phyloP scores from a whole-genome alignment of 2,329 filamentous ascomycete genomes.

The Paecilomyces sp. region DNA sequence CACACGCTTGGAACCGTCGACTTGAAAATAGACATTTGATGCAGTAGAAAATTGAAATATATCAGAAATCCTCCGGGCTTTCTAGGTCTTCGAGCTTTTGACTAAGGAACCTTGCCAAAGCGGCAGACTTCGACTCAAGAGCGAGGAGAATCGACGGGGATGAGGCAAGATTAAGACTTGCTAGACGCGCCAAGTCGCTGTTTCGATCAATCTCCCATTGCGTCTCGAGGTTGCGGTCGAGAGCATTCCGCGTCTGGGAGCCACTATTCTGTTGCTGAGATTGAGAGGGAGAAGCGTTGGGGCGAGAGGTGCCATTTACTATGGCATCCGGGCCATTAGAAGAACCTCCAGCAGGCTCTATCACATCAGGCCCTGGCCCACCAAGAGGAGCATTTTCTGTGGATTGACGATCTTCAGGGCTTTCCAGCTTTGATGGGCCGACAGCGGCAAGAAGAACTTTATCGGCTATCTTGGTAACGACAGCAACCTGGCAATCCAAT shows the following conservation, averaged over 20 bases:
- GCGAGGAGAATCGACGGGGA: conserved; percentile 33
- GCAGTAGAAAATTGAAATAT: background rate
- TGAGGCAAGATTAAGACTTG: conserved; percentile 31
- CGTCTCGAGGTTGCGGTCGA: conserved; percentile 22
- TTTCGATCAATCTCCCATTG: conserved; percentile 35
- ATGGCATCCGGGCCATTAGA: conserved; percentile 3
- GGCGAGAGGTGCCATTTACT: background rate
- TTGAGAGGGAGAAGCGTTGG: background rate
- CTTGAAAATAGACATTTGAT: background rate
- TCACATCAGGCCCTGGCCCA: background rate
- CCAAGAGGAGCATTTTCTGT: background rate
- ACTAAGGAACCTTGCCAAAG: conserved; percentile 31
- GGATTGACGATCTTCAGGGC: background rate
- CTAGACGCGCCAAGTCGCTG: conserved; percentile 30
- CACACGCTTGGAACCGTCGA: background rate
- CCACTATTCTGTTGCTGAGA: background rate
- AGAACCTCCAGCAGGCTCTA: conserved; percentile 2
- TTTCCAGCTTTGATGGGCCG: conserved; percentile 26
- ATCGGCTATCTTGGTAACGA: conserved; percentile 35
- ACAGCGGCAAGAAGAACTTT: conserved; percentile 36
- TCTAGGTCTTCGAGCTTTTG: conserved; percentile 34
- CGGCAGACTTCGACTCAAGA: conserved; percentile 36
- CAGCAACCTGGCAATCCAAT: conserved; percentile 32
- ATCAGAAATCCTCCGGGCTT: conserved; percentile 35
- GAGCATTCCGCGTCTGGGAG: background rate